Conservation (phyloP, 2,329 filamentous ascomycete species). For the Anisogramma anomala region DNA sequence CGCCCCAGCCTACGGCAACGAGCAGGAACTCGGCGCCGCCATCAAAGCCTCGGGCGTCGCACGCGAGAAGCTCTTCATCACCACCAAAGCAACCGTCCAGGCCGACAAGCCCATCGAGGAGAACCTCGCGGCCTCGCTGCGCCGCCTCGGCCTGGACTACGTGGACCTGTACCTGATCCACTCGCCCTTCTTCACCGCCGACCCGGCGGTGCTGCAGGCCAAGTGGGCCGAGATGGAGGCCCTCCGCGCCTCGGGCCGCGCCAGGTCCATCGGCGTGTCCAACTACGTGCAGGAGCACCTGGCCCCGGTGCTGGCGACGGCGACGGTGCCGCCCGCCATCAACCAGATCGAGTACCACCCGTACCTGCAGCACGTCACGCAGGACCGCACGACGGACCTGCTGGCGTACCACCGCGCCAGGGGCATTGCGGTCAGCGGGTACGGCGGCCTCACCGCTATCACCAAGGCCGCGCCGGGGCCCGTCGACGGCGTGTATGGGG, state of each 20-base stretch:
- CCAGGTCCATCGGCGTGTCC: conserved; percentile 59
- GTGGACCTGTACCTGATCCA: conserved; percentile 42
- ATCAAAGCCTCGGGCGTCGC: conserved; percentile 5
- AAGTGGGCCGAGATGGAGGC: conserved; percentile 45
- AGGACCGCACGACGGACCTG: conserved; percentile 27
- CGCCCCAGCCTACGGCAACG: conserved; percentile 8
- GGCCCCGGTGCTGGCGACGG: conserved; percentile 40
- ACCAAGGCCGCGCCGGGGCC: conserved; percentile 39
- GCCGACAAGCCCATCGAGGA: conserved; percentile 26
- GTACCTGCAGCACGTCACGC: conserved; percentile 35
- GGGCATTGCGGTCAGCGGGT: conserved; percentile 43
- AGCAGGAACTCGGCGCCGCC: conserved; percentile 10
- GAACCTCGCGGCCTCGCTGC: conserved; percentile 44
- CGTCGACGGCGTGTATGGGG: conserved; percentile 37
- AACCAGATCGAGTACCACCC: conserved; percentile 71
- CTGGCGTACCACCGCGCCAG: conserved; percentile 30
- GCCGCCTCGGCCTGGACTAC: conserved; percentile 53
- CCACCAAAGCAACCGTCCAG: conserved; percentile 9
- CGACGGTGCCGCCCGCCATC: conserved; percentile 48
- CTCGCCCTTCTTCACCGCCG: conserved; percentile 4
- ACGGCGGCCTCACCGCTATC: conserved; percentile 38
- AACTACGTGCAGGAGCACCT: conserved; percentile 50
- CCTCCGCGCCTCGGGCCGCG: conserved; percentile 50
- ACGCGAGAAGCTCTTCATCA: conserved; percentile 12
- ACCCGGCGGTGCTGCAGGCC: conserved; percentile 36